phyloP scores from a whole-genome alignment of 345 rosid species.

The rapeseed (Brassica napus) region Da-Ae NC_063451.1:36903001-36903500 shows the following conservation, averaged over 20 bases:
- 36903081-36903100: slow-evolving; percentile 42
- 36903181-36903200: slow-evolving; percentile 42
- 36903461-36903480: slow-evolving; percentile 35
- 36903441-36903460: neutral
- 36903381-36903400: slow-evolving; percentile 57
- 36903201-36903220: slow-evolving; percentile 24
- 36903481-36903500: slow-evolving; percentile 7
- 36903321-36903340: slow-evolving; percentile 41
- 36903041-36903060: slow-evolving; percentile 50
- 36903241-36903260: neutral
- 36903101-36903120: slow-evolving; percentile 47
- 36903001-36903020: slow-evolving; percentile 53
- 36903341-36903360: slow-evolving; percentile 57
- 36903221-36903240: neutral
- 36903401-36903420: slow-evolving; percentile 1
- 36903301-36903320: neutral
- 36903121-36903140: slow-evolving; percentile 50
- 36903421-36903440: slow-evolving; percentile 17
- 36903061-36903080: slow-evolving; percentile 50
- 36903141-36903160: slow-evolving; percentile 58
- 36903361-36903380: slow-evolving; percentile 35
- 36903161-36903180: slow-evolving; percentile 40
- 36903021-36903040: slow-evolving; percentile 56
- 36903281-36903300: slow-evolving; percentile 13
- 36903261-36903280: slow-evolving; percentile 6